These are phyloP conservation scores for Phytophthora cajani DNA, from an alignment of 352 stramenopile genomes.

Conservation along the genomic window DNA sequence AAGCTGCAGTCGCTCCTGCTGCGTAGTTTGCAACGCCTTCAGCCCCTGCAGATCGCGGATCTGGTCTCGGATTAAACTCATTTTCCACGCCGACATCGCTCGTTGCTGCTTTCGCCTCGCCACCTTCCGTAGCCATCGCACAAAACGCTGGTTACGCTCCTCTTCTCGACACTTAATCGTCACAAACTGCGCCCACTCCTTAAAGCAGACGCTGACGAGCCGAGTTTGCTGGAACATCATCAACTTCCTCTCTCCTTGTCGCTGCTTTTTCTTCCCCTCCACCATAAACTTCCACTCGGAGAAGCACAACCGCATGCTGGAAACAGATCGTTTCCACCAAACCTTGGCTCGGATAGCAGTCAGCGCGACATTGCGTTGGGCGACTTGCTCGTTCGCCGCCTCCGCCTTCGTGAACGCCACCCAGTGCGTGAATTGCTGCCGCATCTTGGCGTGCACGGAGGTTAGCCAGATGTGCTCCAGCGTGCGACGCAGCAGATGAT, in stretches of 20 bases:
- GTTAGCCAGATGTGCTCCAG: constrained; percentile 46
- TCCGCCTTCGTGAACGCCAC: constrained; percentile 7
- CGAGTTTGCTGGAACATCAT: constrained; percentile 13
- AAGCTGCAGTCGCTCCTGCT: constrained; percentile 21
- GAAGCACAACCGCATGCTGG: constrained; percentile 33
- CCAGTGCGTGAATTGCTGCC: constrained; percentile 50
- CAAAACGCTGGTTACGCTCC: constrained; percentile 23
- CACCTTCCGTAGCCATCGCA: constrained; percentile 18
- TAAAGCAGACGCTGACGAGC: constrained; percentile 22
- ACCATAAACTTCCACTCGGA: constrained; percentile 34
- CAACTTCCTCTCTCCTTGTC: constrained; percentile 28
- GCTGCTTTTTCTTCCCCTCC: constrained; percentile 2
- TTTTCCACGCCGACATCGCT: constrained; percentile 31
- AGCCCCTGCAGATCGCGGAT: constrained; percentile 19
- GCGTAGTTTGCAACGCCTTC: constrained; percentile 10
- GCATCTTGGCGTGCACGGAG: constrained; percentile 45
- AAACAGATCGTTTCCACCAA: constrained; percentile 46
- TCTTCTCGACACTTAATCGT: constrained; percentile 1
- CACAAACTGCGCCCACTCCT: constrained; percentile 23
- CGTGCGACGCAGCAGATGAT: constrained; percentile 39
- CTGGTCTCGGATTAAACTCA: constrained; percentile 28
- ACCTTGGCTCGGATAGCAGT: constrained; percentile 44
- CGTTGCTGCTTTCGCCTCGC: constrained; percentile 14
- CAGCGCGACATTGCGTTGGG: constrained; percentile 35
- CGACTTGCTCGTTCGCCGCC: constrained; percentile 25